A percentile compares a stretch with the other conserved stretches of the same genome.
phyloP scores from a whole-genome alignment of 208 protist genomes.

The Crithidia sp. region DNA sequence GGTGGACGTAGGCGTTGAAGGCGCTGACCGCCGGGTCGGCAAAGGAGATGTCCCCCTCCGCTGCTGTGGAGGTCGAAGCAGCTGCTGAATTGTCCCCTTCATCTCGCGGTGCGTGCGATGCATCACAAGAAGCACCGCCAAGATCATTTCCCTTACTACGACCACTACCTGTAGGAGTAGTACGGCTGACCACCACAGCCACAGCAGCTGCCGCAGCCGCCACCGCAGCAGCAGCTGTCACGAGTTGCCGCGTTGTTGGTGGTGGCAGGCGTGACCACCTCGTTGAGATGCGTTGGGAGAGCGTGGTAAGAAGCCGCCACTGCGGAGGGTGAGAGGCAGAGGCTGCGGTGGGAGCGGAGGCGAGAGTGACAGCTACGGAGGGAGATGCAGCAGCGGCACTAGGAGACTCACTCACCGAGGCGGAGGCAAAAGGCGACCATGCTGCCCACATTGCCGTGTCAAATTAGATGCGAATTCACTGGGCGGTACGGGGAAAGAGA shows the following conservation, averaged over 20 bases:
- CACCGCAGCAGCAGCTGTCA: not conserved
- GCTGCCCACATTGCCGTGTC: slow-evolving; percentile 22
- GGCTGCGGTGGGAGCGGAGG: slow-evolving; percentile 1
- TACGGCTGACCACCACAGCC: not conserved
- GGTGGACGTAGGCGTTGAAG: slow-evolving; percentile 45
- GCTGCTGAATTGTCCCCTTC: not conserved
- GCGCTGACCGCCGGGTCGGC: slow-evolving; percentile 49
- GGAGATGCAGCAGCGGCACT: not conserved
- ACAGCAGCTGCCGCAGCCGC: not conserved
- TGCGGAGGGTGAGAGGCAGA: slow-evolving; percentile 8
- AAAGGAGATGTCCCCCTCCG: slow-evolving; percentile 46
- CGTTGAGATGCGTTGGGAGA: slow-evolving; percentile 1
- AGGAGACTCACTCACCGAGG: not conserved
- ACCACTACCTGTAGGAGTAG: not conserved
- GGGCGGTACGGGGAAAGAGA: too few relatives aligned
- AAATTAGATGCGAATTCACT: too few relatives aligned
- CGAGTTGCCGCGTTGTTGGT: not conserved
- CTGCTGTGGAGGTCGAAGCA: not conserved
- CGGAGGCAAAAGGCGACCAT: slow-evolving; percentile 1
- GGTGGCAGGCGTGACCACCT: not conserved
- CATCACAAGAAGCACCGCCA: too few relatives aligned
- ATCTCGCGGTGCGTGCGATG: not conserved
- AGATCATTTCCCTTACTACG: not conserved
- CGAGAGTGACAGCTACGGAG: not conserved
- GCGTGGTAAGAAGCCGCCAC: slow-evolving; percentile 7